These are phyloP conservation scores for Nicotiana otophora DNA, from an alignment of 257 asterid species.

Conservation along the genomic window DNA sequence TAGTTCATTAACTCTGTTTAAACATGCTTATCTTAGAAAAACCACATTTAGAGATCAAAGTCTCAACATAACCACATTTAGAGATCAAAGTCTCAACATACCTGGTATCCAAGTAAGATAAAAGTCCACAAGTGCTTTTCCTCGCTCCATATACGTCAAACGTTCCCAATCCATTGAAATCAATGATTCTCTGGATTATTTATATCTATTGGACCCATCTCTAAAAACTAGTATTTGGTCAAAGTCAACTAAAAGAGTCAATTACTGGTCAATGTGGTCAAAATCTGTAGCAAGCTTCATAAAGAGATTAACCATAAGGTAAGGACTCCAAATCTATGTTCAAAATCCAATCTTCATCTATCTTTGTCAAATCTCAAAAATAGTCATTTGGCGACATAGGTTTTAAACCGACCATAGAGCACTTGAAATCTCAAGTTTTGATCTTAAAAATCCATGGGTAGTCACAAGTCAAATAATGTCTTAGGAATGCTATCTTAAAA, in stretches of 20 bases:
- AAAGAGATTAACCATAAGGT: neutral
- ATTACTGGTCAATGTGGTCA: neutral
- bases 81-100: neutral
- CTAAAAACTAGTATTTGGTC: neutral
- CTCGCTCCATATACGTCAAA: neutral
- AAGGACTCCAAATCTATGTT: neutral
- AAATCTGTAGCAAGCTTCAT: neutral
- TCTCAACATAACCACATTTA: neutral
- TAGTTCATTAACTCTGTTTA: neutral
- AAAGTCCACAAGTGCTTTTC: neutral
- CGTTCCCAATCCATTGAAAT: neutral
- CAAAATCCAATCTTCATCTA: neutral
- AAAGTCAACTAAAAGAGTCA: neutral
- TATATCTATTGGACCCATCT: neutral
- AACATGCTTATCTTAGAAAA: neutral
- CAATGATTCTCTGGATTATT: neutral
- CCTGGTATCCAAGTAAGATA: neutral
- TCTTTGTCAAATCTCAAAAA: neutral
- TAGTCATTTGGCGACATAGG: neutral
- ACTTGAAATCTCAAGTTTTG: neutral
- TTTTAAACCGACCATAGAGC: neutral
- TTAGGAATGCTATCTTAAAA: neutral
- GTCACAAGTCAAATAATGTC: too few species aligned
- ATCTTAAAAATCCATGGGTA: neutral
- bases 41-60: neutral